A percentile compares a stretch with the other conserved stretches of the same genome.
Evolutionary conservation across 148 eudicot genomes (phyloP).

Genomic region (Silene latifolia): DNA sequence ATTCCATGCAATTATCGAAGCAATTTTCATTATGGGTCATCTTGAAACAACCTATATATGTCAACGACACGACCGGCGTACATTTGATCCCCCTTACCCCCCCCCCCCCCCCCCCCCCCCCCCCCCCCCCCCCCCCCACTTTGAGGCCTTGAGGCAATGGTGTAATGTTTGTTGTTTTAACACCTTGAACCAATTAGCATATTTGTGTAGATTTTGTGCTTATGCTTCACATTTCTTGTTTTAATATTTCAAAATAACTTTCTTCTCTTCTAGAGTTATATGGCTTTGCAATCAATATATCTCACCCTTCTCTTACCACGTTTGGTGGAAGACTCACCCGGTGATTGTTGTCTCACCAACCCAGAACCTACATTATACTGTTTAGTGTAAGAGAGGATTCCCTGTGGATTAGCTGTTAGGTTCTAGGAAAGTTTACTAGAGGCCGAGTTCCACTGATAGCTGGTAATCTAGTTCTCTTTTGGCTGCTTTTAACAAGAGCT

Average conservation of each 20-base stretch:
- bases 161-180: too few relatives aligned
- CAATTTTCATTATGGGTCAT: too few relatives aligned
- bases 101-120: too few relatives aligned
- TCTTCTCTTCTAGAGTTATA: background rate
- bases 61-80: too few relatives aligned
- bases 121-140: too few relatives aligned
- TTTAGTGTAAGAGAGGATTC: background rate
- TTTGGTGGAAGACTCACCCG: background rate
- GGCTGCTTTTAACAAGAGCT: background rate
- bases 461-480: background rate
- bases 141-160: too few relatives aligned
- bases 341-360: background rate
- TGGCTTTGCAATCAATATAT: background rate
- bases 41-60: too few relatives aligned
- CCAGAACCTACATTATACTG: background rate
- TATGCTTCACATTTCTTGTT: background rate
- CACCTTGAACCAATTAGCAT: too few relatives aligned
- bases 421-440: slow-evolving; percentile 3
- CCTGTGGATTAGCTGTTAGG: background rate
- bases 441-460: background rate
- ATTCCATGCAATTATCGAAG: too few relatives aligned
- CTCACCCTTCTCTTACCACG: background rate
- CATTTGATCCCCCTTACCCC: too few relatives aligned
- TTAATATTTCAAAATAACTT: background rate
- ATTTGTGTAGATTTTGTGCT: too few relatives aligned